Conservation (phyloP, 352 stramenopile genomes). For the Pythium insidiosum region DNA sequence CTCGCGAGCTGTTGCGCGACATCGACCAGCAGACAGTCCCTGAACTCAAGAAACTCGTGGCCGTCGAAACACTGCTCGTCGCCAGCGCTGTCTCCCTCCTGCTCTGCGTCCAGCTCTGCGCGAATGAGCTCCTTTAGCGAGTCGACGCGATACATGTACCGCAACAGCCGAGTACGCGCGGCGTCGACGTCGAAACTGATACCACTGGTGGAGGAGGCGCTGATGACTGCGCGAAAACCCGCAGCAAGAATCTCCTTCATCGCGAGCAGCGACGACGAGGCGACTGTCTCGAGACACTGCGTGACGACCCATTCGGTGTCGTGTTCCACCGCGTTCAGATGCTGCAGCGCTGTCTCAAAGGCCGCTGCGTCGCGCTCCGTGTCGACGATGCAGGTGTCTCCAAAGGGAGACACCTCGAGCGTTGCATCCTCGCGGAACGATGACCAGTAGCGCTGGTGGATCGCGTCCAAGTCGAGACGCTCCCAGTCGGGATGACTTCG, state of each 20-base stretch:
- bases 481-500: not conserved
- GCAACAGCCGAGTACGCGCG: not conserved
- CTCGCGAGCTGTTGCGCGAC: constrained; percentile 34
- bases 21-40: constrained; percentile 22
- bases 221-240: constrained; percentile 22
- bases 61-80: constrained; percentile 39
- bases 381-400: no score
- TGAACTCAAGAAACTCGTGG: constrained; percentile 21
- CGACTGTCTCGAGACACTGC: constrained; percentile 31
- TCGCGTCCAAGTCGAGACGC: constrained; percentile 23
- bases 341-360: constrained; percentile 21
- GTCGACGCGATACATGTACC: constrained; percentile 17
- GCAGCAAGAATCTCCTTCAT: constrained; percentile 58
- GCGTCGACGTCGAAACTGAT: not conserved
- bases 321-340: constrained; percentile 26
- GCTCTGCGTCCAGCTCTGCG: constrained; percentile 8
- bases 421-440: constrained; percentile 22
- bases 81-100: constrained; percentile 1
- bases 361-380: no score
- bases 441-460: constrained; percentile 44
- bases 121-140: constrained; percentile 12
- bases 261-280: constrained; percentile 25
- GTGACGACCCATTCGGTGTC: constrained; percentile 42
- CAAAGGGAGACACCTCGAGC: not conserved
- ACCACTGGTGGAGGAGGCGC: not conserved